phyloP scores from a whole-genome alignment of 2,329 filamentous ascomycete species.

The Alternaria gaisen region DNA sequence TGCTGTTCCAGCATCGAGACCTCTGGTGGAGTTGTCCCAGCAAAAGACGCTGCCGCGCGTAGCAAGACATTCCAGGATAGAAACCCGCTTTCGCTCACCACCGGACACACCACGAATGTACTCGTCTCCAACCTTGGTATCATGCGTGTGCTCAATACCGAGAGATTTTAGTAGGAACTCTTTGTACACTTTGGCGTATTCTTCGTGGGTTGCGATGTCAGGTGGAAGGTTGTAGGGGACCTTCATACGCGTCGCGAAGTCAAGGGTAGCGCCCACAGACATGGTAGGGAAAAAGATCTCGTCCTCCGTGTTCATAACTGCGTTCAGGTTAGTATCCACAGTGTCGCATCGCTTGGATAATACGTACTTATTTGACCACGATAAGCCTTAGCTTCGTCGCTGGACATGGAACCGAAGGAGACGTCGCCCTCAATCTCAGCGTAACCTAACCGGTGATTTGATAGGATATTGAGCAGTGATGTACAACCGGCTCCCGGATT shows the following conservation, averaged over 20 bases:
- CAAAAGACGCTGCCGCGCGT: constrained; percentile 62
- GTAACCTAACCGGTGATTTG: constrained; percentile 63
- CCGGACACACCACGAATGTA: constrained; percentile 73
- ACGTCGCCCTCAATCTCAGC: constrained; percentile 72
- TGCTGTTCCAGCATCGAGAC: constrained; percentile 52
- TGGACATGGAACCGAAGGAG: constrained; percentile 62
- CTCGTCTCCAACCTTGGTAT: constrained; percentile 74
- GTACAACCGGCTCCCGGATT: constrained; percentile 59
- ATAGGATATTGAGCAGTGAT: constrained; percentile 75
- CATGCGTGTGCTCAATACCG: constrained; percentile 58
- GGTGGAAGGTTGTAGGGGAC: constrained; percentile 70
- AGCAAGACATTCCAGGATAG: constrained; percentile 70
- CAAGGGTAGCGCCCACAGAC: constrained; percentile 84
- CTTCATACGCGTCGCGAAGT: constrained; percentile 59
- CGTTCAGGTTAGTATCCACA: not conserved
- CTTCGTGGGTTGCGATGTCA: constrained; percentile 63
- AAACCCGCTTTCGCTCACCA: constrained; percentile 74
- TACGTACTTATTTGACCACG: constrained; percentile 73
- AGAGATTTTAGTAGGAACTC: no score
- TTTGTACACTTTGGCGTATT: no score
- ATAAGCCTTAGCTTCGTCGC: constrained; percentile 78
- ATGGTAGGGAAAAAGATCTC: constrained; percentile 79
- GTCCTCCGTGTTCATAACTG: constrained; percentile 75
- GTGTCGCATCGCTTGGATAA: no score
- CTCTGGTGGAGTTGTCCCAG: constrained; percentile 57